A percentile compares a stretch with the other conserved stretches of the same genome.
Conservation (phyloP, 2,329 filamentous ascomycete species). For the Fusarium coffeatum region DNA sequence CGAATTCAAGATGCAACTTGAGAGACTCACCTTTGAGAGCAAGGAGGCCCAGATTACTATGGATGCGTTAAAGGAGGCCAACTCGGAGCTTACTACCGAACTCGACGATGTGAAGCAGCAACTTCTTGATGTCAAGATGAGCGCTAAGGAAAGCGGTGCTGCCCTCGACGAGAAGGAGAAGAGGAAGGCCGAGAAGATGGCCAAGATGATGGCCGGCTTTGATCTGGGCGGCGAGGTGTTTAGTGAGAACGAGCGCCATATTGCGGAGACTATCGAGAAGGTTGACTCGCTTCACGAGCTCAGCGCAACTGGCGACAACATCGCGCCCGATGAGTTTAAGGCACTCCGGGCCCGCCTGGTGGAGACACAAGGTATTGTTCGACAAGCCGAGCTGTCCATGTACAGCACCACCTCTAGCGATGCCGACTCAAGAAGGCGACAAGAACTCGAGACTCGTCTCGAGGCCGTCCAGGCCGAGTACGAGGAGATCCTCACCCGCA, state of each 20-base stretch:
- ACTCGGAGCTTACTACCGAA: slow-evolving; percentile 89
- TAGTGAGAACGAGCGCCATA: slow-evolving; percentile 88
- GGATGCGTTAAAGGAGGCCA: slow-evolving; percentile 96
- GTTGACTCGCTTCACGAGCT: slow-evolving; percentile 83
- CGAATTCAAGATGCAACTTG: slow-evolving; percentile 94
- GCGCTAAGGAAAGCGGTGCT: slow-evolving; percentile 89
- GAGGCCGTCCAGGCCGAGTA: slow-evolving; percentile 83
- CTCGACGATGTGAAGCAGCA: slow-evolving; percentile 97
- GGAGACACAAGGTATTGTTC: slow-evolving; percentile 90
- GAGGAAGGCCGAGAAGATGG: slow-evolving; percentile 99
- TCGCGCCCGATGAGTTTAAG: slow-evolving; percentile 84
- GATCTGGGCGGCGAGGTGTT: slow-evolving; percentile 93
- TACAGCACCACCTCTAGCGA: slow-evolving; percentile 75
- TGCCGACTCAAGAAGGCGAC: slow-evolving; percentile 73
- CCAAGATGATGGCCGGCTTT: slow-evolving; percentile 99
- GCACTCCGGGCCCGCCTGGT: slow-evolving; percentile 81
- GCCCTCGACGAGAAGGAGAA: slow-evolving; percentile 97
- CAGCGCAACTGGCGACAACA: slow-evolving; percentile 79
- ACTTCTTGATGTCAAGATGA: slow-evolving; percentile 95
- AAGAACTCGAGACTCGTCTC: slow-evolving; percentile 82
- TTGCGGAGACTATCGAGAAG: slow-evolving; percentile 85
- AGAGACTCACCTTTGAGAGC: slow-evolving; percentile 94
- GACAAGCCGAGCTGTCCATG: slow-evolving; percentile 89
- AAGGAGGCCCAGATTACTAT: slow-evolving; percentile 98
- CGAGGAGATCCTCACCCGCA: slow-evolving; percentile 82